These are phyloP conservation scores for Paramecium sexaurelia DNA, from an alignment of 73 alveolate genomes.

Conservation along the genomic window DNA sequence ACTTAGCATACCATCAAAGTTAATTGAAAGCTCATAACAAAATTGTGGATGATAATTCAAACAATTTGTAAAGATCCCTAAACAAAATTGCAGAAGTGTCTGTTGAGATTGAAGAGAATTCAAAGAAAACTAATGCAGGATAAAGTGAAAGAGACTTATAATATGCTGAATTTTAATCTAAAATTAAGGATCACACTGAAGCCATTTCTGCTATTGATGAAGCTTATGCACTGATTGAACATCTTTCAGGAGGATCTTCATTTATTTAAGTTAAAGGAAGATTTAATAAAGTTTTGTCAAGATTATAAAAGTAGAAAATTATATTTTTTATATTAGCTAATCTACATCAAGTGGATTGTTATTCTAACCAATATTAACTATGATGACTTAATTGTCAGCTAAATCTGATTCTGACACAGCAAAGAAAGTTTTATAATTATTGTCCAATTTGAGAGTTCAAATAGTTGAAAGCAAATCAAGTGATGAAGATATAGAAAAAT, in stretches of 20 bases:
- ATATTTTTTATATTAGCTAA: neutral
- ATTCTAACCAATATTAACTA: slow-evolving; percentile 39
- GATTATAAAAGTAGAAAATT: neutral
- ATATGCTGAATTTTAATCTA: slow-evolving; percentile 52
- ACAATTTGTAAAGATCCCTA: slow-evolving; percentile 4
- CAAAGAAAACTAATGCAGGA: slow-evolving; percentile 55
- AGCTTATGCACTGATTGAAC: slow-evolving; percentile 53
- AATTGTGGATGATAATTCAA: slow-evolving; percentile 41
- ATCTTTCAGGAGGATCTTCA: slow-evolving; percentile 50
- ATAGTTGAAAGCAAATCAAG: slow-evolving; percentile 39
- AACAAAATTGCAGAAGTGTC: slow-evolving; percentile 55
- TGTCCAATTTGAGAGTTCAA: slow-evolving; percentile 39
- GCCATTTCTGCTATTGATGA: slow-evolving; percentile 54
- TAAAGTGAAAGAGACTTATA: slow-evolving; percentile 54
- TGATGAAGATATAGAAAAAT: slow-evolving; percentile 41
- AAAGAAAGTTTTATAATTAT: slow-evolving; percentile 29
- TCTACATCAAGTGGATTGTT: neutral
- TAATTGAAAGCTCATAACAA: slow-evolving; percentile 51
- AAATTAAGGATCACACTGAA: slow-evolving; percentile 51
- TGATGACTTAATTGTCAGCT: slow-evolving; percentile 53
- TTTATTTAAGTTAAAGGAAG: slow-evolving; percentile 51
- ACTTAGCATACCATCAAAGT: slow-evolving; percentile 43
- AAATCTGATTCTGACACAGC: slow-evolving; percentile 30
- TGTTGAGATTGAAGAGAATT: slow-evolving; percentile 50
- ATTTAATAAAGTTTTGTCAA: neutral